Percentiles rank a stretch among this genome's conserved stretches.
These are phyloP conservation scores for Aspergillus floridensis DNA, from an alignment of 2,329 filamentous ascomycete genomes.

Conservation along the genomic window DNA sequence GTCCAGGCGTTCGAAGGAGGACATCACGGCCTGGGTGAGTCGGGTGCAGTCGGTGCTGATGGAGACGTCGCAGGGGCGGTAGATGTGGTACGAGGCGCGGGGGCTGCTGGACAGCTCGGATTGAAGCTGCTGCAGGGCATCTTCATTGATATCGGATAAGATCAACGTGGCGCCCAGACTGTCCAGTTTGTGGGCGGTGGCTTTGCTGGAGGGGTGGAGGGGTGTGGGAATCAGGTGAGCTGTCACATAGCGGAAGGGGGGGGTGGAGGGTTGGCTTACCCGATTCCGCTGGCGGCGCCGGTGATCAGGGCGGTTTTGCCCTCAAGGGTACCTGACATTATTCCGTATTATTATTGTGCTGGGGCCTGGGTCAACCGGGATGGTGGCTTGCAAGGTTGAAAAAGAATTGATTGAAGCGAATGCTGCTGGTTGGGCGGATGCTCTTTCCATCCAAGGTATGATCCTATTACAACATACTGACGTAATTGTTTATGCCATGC, in stretches of 20 bases:
- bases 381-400: neutral
- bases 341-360: neutral
- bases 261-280: neutral
- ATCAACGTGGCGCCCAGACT: conserved; percentile 10
- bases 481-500: no score
- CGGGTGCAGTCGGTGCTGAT: neutral
- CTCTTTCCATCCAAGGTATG: no score
- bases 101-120: neutral
- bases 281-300: conserved; percentile 19
- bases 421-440: no score
- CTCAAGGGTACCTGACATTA: neutral
- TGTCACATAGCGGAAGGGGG: no score
- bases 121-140: conserved; percentile 3
- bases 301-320: conserved; percentile 17
- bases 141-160: conserved; percentile 14
- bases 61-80: conserved; percentile 1
- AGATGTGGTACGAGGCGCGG: neutral
- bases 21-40: conserved; percentile 13
- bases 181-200: conserved; percentile 13
- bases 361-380: neutral
- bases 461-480: no score
- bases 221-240: neutral
- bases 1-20: conserved; percentile 29
- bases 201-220: neutral
- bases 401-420: neutral